phyloP scores from a whole-genome alignment of 1,284 basidiomycete genomes.

The Fomitopsis schrenkii region DNA sequence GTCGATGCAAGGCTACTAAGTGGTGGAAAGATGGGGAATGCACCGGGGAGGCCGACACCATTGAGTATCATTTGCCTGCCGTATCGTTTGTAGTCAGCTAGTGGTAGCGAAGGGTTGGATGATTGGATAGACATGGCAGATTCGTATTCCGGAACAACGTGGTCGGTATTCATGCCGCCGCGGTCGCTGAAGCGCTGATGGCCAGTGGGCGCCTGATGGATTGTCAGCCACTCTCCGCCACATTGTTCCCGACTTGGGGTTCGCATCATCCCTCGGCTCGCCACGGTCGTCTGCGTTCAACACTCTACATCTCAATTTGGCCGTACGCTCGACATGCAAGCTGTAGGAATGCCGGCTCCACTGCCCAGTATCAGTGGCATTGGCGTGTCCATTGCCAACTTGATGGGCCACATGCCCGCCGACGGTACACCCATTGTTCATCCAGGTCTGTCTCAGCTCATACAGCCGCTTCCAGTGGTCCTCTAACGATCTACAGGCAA shows the following conservation, averaged over 20 bases:
- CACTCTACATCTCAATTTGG: background rate
- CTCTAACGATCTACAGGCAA: conserved; percentile 22
- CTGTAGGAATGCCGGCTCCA: background rate
- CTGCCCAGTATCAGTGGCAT: conserved; percentile 4
- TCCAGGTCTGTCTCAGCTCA: conserved; percentile 20
- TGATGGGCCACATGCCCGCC: conserved; percentile 9
- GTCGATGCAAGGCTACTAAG: background rate
- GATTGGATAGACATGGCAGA: background rate
- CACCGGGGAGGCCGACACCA: conserved; percentile 82
- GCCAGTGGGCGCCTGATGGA: too few species aligned
- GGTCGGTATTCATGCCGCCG: too few species aligned
- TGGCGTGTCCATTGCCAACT: conserved; percentile 1
- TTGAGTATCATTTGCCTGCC: conserved; percentile 97
- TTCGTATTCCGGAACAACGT: too few species aligned
- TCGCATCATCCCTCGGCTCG: too few species aligned
- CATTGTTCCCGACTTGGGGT: too few species aligned
- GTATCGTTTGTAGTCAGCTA: conserved; percentile 85
- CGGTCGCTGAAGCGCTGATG: too few species aligned
- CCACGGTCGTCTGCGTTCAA: too few species aligned
- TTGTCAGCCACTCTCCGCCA: too few species aligned
- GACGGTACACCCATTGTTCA: conserved; percentile 36
- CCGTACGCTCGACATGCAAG: background rate
- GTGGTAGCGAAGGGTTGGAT: conserved; percentile 25
- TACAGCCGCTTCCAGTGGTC: background rate
- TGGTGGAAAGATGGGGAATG: conserved; percentile 2